These are phyloP conservation scores for Flaveria sonorensis DNA, from an alignment of 129 eudicot genomes.

Conservation along the genomic window DNA sequence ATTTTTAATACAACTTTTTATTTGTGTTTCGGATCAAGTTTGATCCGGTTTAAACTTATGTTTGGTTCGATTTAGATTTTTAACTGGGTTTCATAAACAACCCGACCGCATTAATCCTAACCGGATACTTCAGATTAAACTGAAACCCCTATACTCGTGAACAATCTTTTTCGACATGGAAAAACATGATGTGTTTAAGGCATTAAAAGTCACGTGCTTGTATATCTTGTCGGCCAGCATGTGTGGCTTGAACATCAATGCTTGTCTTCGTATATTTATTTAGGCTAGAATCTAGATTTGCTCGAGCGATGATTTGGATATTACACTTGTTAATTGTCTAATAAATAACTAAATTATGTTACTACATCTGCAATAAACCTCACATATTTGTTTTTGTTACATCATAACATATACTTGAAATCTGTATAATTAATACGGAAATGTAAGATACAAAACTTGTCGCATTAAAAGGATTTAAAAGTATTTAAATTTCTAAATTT, in stretches of 20 bases:
- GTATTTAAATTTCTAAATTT: too few species aligned
- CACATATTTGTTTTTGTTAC: slow-evolving; percentile 2
- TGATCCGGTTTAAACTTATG: too few species aligned
- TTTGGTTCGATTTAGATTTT: too few species aligned
- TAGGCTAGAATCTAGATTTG: not conserved
- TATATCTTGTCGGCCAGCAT: slow-evolving; percentile 5
- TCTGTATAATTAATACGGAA: not conserved
- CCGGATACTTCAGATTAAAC: not conserved
- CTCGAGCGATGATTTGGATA: not conserved
- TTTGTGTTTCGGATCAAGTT: not conserved
- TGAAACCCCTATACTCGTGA: not conserved
- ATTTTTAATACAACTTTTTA: too few species aligned
- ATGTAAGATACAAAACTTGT: too few species aligned
- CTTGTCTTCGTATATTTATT: not conserved
- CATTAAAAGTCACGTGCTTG: not conserved
- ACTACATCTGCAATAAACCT: not conserved
- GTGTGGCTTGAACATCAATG: not conserved
- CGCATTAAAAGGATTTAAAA: too few species aligned
- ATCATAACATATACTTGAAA: not conserved
- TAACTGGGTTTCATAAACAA: too few species aligned
- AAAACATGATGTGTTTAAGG: slow-evolving; percentile 7
- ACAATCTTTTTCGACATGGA: slow-evolving; percentile 13
- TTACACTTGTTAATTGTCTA: not conserved
- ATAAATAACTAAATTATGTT: not conserved
- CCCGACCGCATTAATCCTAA: too few species aligned